Base-by-base conservation (phyloP, 2,329 filamentous ascomycete genomes). In the Fusarium sp. region DNA sequence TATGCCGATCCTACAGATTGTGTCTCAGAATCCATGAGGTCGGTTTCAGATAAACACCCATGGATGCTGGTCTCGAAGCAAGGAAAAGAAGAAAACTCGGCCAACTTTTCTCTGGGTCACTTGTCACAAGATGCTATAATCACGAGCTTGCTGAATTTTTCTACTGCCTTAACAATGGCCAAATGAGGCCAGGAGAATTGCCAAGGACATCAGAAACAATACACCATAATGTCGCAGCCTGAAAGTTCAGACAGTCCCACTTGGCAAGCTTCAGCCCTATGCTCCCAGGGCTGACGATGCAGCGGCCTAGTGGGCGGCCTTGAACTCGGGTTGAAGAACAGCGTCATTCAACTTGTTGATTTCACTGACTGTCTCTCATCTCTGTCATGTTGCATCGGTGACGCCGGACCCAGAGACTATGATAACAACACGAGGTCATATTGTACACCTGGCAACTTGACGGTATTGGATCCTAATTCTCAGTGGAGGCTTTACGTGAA, bases 251-350 rank as follows among this genome's bases (percentile, higher is more conserved):
- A 47, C 41, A 68, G 68, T 72, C 71, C 65, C 71, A 72, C 68
- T 69, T 61, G 65, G 39, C 45, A 69, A 74, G 53, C 62, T 70
- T 74, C 72, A 74, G 72, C 72, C 72, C 71, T 74, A 74, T 46
- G 50, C 31, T 54, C 49, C 62, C 64, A 58, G 68, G 65, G 71
- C 62, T 68, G 61, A 58, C 38, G 55, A 71, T 66, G 41, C 53
- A 53, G 60, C 67, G 59, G 60, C 57, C 63, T 57, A 73, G 70
- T 68, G 70, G 63, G 56, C 38, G 56, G 49, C 38, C 50, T 50
- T 57, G 29, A 45, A 49, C 59, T 64, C 50, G 54, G 58, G 54
- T 39, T 68, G 50, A 35, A 31, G 33, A 20, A 53, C 36, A 62
- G 33, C 31, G 20, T 54, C 64, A 47, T 53, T 52, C 29, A 46